Conservation (phyloP, 768 basidiomycete genomes). For the Tylopilus sp. region DNA sequence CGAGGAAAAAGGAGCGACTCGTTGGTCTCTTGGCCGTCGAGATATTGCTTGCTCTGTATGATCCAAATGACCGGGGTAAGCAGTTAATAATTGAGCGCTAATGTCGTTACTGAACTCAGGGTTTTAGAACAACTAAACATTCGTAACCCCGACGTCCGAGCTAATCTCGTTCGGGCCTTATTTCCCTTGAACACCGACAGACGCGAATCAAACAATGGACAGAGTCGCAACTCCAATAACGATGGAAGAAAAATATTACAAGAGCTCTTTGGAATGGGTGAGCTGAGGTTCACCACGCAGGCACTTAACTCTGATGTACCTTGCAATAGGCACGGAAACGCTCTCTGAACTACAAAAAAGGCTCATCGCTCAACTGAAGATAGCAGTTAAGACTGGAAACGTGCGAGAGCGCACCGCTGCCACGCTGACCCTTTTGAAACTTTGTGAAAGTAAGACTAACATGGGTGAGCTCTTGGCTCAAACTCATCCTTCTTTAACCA, state of each 20-base stretch:
- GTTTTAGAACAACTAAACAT: slow-evolving; percentile 11
- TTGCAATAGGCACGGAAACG: slow-evolving; percentile 8
- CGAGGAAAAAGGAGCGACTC: background rate
- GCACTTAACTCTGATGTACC: background rate
- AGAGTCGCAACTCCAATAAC: background rate
- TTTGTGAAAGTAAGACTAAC: slow-evolving; percentile 13
- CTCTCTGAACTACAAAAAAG: background rate
- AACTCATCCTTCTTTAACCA: slow-evolving; percentile 2
- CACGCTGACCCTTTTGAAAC: slow-evolving; percentile 19
- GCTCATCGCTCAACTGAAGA: slow-evolving; percentile 13
- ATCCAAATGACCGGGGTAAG: slow-evolving; percentile 3
- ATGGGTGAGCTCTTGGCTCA: background rate
- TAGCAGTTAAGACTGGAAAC: background rate
- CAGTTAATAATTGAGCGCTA: background rate
- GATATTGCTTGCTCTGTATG: slow-evolving; percentile 10
- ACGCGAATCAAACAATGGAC: background rate
- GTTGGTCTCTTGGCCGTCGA: slow-evolving; percentile 20
- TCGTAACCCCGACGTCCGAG: slow-evolving; percentile 6
- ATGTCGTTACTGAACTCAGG: background rate
- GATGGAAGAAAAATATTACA: slow-evolving; percentile 5
- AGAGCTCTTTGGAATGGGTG: slow-evolving; percentile 19
- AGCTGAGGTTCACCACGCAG: background rate
- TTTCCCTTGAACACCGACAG: background rate
- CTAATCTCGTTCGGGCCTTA: slow-evolving; percentile 19
- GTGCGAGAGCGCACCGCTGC: slow-evolving; percentile 17